Conservation (phyloP, 1,284 basidiomycete species). For the Porodaedalea pini region DNA sequence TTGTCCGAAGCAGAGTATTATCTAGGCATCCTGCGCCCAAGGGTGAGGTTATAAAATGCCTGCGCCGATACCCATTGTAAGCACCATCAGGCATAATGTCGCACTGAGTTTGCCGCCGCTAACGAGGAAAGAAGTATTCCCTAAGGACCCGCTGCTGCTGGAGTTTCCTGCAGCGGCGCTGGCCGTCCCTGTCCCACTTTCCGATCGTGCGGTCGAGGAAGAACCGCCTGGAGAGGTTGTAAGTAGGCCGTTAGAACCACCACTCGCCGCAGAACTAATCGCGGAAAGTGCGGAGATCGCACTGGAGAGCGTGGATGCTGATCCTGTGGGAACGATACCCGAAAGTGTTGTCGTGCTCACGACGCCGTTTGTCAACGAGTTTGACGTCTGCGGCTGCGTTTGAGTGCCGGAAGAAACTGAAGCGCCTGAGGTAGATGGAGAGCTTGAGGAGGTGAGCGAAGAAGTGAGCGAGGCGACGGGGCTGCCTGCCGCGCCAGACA, state of each 20-base stretch:
- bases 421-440: too few relatives aligned
- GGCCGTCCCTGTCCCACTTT: neutral
- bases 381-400: constrained; percentile 1
- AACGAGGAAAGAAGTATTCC: neutral
- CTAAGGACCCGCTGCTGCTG: neutral
- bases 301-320: constrained; percentile 5
- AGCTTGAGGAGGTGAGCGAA: neutral
- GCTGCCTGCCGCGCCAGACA: constrained; percentile 8
- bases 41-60: neutral
- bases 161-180: neutral
- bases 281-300: constrained; percentile 5
- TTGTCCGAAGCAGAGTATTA: too few relatives aligned
- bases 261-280: constrained; percentile 7
- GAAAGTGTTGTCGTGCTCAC: constrained; percentile 16
- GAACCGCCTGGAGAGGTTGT: neutral
- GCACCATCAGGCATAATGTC: neutral
- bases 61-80: neutral
- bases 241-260: neutral
- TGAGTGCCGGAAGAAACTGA: too few relatives aligned
- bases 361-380: constrained; percentile 12
- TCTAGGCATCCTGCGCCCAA: too few relatives aligned
- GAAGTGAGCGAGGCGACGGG: constrained; percentile 14
- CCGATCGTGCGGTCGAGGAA: neutral
- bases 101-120: neutral
- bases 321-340: constrained; percentile 5